phyloP scores from a whole-genome alignment of 2,329 filamentous ascomycete genomes.

The Xylaria sp. region DNA sequence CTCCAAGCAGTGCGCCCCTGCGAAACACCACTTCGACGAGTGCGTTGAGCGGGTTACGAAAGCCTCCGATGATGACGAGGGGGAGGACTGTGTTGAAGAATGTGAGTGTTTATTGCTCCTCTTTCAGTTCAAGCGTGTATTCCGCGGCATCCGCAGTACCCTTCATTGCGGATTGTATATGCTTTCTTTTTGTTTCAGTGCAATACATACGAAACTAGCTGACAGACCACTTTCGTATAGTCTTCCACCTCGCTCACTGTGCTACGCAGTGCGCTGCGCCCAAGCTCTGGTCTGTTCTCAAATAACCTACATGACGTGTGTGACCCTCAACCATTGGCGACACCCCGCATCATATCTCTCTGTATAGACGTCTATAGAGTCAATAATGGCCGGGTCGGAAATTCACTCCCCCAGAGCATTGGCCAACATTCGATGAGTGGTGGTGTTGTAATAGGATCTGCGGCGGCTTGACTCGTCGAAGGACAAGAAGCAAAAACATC shows the following conservation, averaged over 20 bases:
- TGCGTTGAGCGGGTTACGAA: constrained; percentile 92
- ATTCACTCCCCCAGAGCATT: constrained; percentile 22
- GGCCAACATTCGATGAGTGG: constrained; percentile 22
- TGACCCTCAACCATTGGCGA: constrained; percentile 36
- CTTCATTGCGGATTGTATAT: not conserved
- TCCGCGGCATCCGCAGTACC: not conserved
- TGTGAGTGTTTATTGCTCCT: constrained; percentile 72
- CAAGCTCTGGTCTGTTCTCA: constrained; percentile 93
- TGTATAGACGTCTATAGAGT: constrained; percentile 42
- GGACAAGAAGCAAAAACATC: constrained; percentile 38
- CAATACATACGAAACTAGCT: constrained; percentile 16
- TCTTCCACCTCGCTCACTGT: constrained; percentile 99
- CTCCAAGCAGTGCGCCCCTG: constrained; percentile 83
- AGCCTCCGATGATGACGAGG: constrained; percentile 80
- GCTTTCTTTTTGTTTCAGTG: not conserved
- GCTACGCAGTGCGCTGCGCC: constrained; percentile 91
- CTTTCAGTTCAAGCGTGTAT: not conserved
- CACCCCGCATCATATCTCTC: constrained; percentile 37
- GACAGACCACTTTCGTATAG: constrained; percentile 59
- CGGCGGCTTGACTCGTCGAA: constrained; percentile 34
- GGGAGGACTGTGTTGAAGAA: constrained; percentile 99
- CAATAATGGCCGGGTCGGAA: constrained; percentile 36
- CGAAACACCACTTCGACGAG: constrained; percentile 98
- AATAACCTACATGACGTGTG: constrained; percentile 67
- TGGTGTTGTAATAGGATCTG: constrained; percentile 33